Evolutionary conservation across 768 basidiomycete genomes (phyloP), one percentile per base, ranked within the genome.

Genomic region (Lactarius hatsudake): DNA sequence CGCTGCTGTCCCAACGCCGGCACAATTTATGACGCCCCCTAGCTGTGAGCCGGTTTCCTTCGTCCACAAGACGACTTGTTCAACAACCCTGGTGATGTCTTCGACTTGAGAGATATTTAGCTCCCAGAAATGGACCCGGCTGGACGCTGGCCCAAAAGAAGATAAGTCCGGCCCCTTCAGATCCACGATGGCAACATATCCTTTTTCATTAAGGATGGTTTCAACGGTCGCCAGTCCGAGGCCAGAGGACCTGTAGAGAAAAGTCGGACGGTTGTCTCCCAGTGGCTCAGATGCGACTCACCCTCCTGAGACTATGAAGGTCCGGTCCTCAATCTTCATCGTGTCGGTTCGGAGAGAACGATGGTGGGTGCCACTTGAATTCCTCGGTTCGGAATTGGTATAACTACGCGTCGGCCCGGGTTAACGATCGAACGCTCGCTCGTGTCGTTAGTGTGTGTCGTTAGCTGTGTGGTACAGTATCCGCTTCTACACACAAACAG

Each of bases 11-110:
- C 80, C 86, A 0, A 86, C 80, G 4, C 86, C 87, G 4, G 85
- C 86, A 67, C 82, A 82, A 71, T 86, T 85, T 10, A 87, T 79
- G 5, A 87, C 82, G 10, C 87, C 86, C 7, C 86, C 86, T n/a
- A 87, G 75, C 32, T 76, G 73, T 8, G 81, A 80, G 6, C 77
- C 76, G 0, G 81, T 82, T 55, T 76, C 70, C 58, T 69, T 60
- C 7, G 69, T 30, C 72, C 75, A 75, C 55, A 56, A 63, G 32
- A 72, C 70, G 3, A 74, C 71, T 3, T 51, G 61, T 5, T 68
- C 64, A 26, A 78, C 73, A 2, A 75, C 78, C 15, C 53, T 53
- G 36, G 60, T 45, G 59, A 77, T 72, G 17, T 71, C 69, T n/a
- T 74, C 72, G 34, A 68, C 71, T 26, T 70, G 68, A 17, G 75